A percentile compares a stretch with the other conserved stretches of the same genome.
phyloP scores from a whole-genome alignment of 345 rosid genomes.

The Eucalyptus curtisii region DNA sequence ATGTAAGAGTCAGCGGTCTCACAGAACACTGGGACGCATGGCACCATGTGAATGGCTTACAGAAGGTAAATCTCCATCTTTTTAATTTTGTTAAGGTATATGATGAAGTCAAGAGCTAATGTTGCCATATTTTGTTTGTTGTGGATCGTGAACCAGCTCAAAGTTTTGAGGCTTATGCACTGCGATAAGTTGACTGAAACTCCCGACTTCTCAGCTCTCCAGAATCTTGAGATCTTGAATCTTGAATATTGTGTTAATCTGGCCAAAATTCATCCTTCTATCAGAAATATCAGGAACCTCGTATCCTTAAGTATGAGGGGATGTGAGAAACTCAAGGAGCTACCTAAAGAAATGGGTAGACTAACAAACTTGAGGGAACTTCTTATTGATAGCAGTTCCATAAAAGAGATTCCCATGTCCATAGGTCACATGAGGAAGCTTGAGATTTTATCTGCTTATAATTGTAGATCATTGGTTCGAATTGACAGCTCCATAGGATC shows the following conservation, averaged over 20 bases:
- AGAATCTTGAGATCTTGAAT: not conserved
- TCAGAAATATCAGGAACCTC: not conserved
- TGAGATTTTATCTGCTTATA: not conserved
- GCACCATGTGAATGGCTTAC: not conserved
- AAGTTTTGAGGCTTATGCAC: not conserved
- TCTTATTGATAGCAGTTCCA: not conserved
- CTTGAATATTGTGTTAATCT: not conserved
- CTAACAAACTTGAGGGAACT: not conserved
- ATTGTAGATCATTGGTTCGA: not conserved
- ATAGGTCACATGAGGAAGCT: not conserved
- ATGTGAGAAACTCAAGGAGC: not conserved
- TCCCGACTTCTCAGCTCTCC: not conserved
- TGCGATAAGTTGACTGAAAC: not conserved
- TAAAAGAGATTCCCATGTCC: not conserved
- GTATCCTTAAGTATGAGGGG: not conserved
- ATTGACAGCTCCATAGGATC: not conserved
- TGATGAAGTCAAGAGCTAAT: not conserved
- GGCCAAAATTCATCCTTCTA: not conserved
- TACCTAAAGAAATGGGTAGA: not conserved
- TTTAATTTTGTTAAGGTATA: not conserved
- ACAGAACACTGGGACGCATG: not conserved
- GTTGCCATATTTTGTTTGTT: not conserved
- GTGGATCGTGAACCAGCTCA: not conserved
- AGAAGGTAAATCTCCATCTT: not conserved
- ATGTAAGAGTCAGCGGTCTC: not conserved